A percentile compares a stretch with the other conserved stretches of the same genome.
phyloP scores from a whole-genome alignment of 2,329 filamentous ascomycete genomes.

The Cryoendolithus antarcticus region DNA sequence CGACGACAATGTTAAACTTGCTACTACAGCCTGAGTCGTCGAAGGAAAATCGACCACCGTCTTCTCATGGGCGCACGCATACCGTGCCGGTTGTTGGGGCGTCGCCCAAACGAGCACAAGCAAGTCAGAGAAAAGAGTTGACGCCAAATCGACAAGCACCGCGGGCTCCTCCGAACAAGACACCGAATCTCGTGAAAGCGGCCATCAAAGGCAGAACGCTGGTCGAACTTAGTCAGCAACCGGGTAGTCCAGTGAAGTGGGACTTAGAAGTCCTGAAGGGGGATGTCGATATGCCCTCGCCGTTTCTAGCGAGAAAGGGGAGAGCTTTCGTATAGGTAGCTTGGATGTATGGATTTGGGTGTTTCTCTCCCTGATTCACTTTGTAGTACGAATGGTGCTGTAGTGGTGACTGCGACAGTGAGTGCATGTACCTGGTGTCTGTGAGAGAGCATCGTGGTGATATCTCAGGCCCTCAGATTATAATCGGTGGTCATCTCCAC shows the following conservation, averaged over 20 bases:
- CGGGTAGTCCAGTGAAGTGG: conserved; percentile 55
- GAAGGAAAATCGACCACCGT: conserved; percentile 22
- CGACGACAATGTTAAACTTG: background rate
- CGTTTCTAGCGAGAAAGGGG: conserved; percentile 43
- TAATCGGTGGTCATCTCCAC: too few species aligned
- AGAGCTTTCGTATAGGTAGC: conserved; percentile 2
- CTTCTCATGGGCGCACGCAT: conserved; percentile 9
- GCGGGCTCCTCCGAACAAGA: conserved; percentile 16
- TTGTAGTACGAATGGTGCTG: too few species aligned
- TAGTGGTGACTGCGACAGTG: too few species aligned
- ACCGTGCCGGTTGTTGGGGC: conserved; percentile 30
- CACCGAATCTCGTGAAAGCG: conserved; percentile 38
- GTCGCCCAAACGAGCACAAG: conserved; percentile 19
- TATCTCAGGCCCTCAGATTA: too few species aligned
- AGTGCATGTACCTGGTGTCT: too few species aligned
- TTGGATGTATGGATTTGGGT: too few species aligned
- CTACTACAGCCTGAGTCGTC: conserved; percentile 1
- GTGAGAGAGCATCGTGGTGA: too few species aligned
- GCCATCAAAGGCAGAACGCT: conserved; percentile 63
- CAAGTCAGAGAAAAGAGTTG: conserved; percentile 8
- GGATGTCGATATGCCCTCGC: conserved; percentile 77
- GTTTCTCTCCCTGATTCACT: too few species aligned
- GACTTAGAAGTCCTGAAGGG: conserved; percentile 57
- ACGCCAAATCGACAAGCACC: conserved; percentile 12
- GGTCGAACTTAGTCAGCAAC: conserved; percentile 83